Evolutionary conservation across 768 basidiomycete genomes (phyloP), one percentile per base, ranked within the genome.

Genomic region (Mrakia blollopis): DNA sequence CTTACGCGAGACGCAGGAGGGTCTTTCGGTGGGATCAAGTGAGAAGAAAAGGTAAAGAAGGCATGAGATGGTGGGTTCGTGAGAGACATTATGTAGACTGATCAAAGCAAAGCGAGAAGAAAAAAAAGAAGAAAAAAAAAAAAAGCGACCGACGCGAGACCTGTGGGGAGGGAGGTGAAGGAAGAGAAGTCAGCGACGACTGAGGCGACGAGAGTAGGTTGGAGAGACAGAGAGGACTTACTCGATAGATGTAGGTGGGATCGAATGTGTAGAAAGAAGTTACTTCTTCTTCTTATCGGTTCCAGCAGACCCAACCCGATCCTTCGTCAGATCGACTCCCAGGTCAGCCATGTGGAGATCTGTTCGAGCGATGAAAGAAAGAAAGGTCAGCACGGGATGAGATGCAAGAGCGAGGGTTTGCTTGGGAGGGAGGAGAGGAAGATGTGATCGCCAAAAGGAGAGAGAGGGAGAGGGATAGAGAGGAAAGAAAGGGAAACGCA

Each of bases 321-420:
- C 92, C 79, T 88, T 88, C 63, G 90, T 89, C 70, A 96, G 84
- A 84, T 96, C 94, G 85, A 97, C 91, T 30, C 81, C 72, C 37
- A 72, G 70, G 14, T 30, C 54, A 11, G 71, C 54, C 76, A 77
- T 77, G 47, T 77, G 76, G 6, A 35, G 32, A 50, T 74, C 78
- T 74, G 47, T 16, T 28, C 61, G 28, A 35, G 18, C 3, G 16
- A n/a, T 37, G 30, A 63, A 3, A 14, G 37, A 6, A 18, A 16
- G 62, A 11, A 37, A 63, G 7, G 62, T 37, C 47, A 50, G 47
- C 18, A 18, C 1, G 7, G 18, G 8, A 30, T 41, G 2, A 14
- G 67, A 30, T 21, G 39, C 11, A 14, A 16, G n/a, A 2, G 41
- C 10, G 23, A 30, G 14, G 32, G 28, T n/a, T n/a, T n/a, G n/a